Conservation (phyloP, 116 monocot genomes). For the Dioscorea cayenensis region DNA sequence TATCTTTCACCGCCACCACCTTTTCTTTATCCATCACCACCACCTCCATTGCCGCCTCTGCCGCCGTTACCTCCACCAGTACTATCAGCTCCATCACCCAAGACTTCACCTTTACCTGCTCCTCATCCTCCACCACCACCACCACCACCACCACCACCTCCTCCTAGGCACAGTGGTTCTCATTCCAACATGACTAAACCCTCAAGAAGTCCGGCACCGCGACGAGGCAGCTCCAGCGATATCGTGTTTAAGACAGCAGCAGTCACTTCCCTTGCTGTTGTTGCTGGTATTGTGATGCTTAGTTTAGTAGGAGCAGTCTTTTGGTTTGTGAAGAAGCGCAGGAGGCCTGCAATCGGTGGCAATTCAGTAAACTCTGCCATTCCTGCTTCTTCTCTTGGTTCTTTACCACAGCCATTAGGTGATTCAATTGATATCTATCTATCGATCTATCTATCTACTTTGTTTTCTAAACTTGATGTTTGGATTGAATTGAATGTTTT, state of each 20-base stretch:
- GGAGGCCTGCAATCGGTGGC: not conserved
- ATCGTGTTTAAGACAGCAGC: constrained; percentile 7
- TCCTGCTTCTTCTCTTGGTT: constrained; percentile 15
- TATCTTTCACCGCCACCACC: not conserved
- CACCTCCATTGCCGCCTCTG: not conserved
- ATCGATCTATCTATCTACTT: not conserved
- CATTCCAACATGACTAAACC: not conserved
- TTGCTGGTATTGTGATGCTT: constrained; percentile 28
- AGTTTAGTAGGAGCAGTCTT: constrained; percentile 26
- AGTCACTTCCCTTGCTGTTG: constrained; percentile 19
- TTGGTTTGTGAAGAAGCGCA: constrained; percentile 31
- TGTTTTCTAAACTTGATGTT: not conserved
- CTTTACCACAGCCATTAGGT: constrained; percentile 17
- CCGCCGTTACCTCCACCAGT: not conserved
- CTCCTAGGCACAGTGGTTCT: constrained; percentile 3
- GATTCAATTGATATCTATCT: not conserved
- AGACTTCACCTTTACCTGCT: not conserved
- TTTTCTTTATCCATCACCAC: not conserved
- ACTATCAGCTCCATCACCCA: not conserved
- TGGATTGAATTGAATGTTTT: not conserved
- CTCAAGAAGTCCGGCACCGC: not conserved
- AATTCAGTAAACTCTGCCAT: constrained; percentile 2
- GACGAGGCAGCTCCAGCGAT: not conserved
- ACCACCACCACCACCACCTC: not conserved
- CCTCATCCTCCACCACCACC: not conserved